Percentiles rank a stretch among this genome's conserved stretches.
phyloP scores from a whole-genome alignment of 1,284 basidiomycete species.

The Heterobasidion occidentale region DNA sequence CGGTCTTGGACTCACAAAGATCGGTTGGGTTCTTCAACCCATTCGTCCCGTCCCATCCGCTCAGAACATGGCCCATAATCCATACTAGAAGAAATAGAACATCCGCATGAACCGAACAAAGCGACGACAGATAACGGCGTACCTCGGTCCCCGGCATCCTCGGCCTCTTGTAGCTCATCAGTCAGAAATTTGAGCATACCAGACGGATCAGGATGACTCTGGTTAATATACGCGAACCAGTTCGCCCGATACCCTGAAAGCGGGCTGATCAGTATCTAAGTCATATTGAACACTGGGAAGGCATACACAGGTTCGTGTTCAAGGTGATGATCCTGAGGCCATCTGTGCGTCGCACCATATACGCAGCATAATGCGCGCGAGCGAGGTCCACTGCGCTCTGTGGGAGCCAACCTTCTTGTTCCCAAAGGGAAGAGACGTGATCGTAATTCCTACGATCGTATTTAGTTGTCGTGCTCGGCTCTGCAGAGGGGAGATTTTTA shows the following conservation, averaged over 20 bases:
- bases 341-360: conserved; percentile 60
- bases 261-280: neutral
- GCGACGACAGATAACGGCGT: neutral
- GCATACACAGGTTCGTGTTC: conserved; percentile 70
- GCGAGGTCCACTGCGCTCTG: conserved; percentile 49
- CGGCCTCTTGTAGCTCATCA: conserved; percentile 73
- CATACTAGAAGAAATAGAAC: conserved; percentile 40
- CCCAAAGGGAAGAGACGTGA: conserved; percentile 62
- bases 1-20: conserved; percentile 44
- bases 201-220: conserved; percentile 60
- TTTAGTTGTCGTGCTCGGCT: neutral
- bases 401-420: conserved; percentile 66
- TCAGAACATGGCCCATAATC: conserved; percentile 74
- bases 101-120: neutral
- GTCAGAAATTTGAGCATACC: conserved; percentile 77
- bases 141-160: conserved; percentile 65
- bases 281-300: neutral
- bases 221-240: conserved; percentile 73
- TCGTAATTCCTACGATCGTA: conserved; percentile 56
- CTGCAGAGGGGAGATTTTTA: conserved; percentile 17
- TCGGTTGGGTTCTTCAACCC: conserved; percentile 53
- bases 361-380: conserved; percentile 66
- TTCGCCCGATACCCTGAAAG: conserved; percentile 50
- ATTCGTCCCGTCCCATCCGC: conserved; percentile 72
- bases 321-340: conserved; percentile 70